These are phyloP conservation scores for Dioszegia crocea DNA, from an alignment of 768 basidiomycete species.

Conservation along the genomic window DNA sequence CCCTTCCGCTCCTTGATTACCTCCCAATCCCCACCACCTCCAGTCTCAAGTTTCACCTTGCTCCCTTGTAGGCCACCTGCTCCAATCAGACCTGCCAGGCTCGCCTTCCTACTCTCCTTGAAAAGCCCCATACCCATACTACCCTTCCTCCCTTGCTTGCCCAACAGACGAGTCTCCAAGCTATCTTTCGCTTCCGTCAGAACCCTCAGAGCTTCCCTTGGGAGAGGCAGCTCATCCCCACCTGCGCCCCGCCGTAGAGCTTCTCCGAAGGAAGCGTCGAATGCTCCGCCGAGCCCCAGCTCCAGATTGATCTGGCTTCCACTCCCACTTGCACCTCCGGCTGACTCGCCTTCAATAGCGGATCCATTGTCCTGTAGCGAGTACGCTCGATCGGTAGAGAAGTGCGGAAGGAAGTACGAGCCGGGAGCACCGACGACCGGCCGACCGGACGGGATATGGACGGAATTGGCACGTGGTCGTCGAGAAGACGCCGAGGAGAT, in stretches of 20 bases:
- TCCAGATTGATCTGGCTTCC: conserved; percentile 29
- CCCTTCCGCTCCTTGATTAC: background rate
- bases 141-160: conserved; percentile 49
- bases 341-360: background rate
- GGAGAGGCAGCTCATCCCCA: conserved; percentile 39
- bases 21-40: background rate
- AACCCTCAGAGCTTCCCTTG: conserved; percentile 37
- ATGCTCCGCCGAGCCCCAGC: conserved; percentile 46
- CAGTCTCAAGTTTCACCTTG: too few species aligned
- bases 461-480: conserved; percentile 22
- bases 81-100: conserved; percentile 9
- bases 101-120: conserved; percentile 43
- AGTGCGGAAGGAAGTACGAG: conserved; percentile 43
- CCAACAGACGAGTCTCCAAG: conserved; percentile 15
- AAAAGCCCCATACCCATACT: conserved; percentile 52
- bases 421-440: background rate
- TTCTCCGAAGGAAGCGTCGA: conserved; percentile 44
- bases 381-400: conserved; percentile 43
- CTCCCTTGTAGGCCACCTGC: background rate
- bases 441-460: conserved; percentile 24
- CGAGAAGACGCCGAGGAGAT: background rate
- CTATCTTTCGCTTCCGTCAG: conserved; percentile 43
- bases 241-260: conserved; percentile 38
- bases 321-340: background rate
- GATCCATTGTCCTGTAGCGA: conserved; percentile 19